These are phyloP conservation scores for Aphanomyces astaci DNA, from an alignment of 352 stramenopile genomes.

Conservation along the genomic window DNA sequence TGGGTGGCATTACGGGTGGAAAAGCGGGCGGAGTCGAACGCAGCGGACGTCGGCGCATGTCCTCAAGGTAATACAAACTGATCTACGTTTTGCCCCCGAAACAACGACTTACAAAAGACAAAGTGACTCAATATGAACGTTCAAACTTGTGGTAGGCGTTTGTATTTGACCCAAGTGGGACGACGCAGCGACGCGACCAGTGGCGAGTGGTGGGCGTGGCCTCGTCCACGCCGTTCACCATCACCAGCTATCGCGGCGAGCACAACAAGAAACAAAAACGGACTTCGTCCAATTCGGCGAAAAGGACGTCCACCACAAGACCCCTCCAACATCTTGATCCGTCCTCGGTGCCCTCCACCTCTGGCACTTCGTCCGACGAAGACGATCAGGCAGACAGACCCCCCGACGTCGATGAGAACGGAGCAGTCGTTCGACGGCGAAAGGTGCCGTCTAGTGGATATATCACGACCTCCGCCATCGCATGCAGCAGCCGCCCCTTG, in stretches of 20 bases:
- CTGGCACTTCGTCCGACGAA: neutral
- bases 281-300: too few relatives aligned
- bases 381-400: too few relatives aligned
- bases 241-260: slow-evolving; percentile 34
- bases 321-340: too few relatives aligned
- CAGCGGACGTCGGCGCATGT: slow-evolving; percentile 35
- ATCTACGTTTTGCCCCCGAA: neutral
- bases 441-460: neutral
- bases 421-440: neutral
- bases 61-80: slow-evolving; percentile 24
- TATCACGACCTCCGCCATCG: neutral
- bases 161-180: slow-evolving; percentile 26
- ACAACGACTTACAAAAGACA: too few relatives aligned
- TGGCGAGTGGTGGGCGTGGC: slow-evolving; percentile 31
- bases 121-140: too few relatives aligned
- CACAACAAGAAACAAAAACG: slow-evolving; percentile 30
- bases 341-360: too few relatives aligned
- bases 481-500: neutral
- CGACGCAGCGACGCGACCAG: neutral
- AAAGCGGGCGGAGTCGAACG: slow-evolving; percentile 42
- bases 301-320: neutral
- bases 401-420: too few relatives aligned
- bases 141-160: slow-evolving; percentile 24
- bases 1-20: slow-evolving; percentile 53
- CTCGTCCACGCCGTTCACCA: slow-evolving; percentile 34